Evolutionary conservation across 1,284 basidiomycete species (phyloP).

Genomic region (Filobasidium uniguttulatum): DNA sequence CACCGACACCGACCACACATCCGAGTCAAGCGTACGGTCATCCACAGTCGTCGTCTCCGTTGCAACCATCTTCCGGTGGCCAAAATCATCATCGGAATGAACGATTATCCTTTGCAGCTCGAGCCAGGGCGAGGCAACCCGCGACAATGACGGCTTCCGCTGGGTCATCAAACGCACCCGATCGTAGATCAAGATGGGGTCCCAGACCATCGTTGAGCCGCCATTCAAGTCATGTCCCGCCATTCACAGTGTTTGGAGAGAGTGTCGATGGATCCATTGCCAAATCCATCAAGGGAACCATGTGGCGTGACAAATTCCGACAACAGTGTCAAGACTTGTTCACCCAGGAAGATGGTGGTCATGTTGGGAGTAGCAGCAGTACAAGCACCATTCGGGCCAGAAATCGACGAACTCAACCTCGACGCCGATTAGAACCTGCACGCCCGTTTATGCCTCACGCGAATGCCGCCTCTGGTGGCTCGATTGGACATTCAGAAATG

Average conservation of each 20-base stretch:
- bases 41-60: background rate
- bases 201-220: background rate
- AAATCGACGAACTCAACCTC: no score
- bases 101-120: background rate
- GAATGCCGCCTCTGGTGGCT: no score
- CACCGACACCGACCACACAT: conserved; percentile 5
- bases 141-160: background rate
- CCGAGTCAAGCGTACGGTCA: background rate
- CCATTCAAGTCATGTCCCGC: background rate
- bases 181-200: background rate
- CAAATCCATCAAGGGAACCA: conserved; percentile 4
- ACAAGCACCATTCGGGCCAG: no score
- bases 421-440: no score
- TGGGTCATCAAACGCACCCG: background rate
- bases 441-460: no score
- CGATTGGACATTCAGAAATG: no score
- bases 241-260: background rate
- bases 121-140: background rate
- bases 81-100: background rate
- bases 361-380: no score
- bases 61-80: background rate
- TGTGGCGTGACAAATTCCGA: conserved; percentile 14
- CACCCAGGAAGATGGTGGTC: no score
- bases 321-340: conserved; percentile 4
- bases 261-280: background rate